Evolutionary conservation across 306 rosid species (phyloP), one percentile per base, ranked within the genome.

Genomic region (Rosa lucieae): DNA sequence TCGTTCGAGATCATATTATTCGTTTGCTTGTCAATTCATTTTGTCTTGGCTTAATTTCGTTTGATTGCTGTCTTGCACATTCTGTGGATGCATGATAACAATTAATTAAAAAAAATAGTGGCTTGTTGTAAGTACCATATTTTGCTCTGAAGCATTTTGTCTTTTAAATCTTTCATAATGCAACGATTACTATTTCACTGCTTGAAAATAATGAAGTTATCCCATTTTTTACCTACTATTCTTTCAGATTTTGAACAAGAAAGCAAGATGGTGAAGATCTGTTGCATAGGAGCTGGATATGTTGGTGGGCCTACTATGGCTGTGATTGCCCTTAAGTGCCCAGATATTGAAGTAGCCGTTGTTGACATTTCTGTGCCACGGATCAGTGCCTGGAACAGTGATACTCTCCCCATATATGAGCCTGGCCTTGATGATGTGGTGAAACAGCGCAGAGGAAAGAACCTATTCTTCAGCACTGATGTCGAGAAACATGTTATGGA

Each of bases 251-350:
- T 47, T 47, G 68, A 78, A 75, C 55, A 67, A 63, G 29, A 66
- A 78, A 14, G 53, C 53, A 86, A 86, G 83, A 94, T 94, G 98
- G 98, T 94, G 88, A 94, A 92, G 90, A 92, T 94, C 83, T 94
- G 98, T 63, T 93, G 98, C 84, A 91, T 93, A 79, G 98, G 98
- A 47, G 98, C 98, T 35, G 98, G 98, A 40, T 93, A 93, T 77
- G 98, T 93, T 0, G 98, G 98, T 67, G 98, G 98, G 32, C 98
- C 98, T 40, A 93, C 98, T 81, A 92, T 94, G 98, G 98, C 98
- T 23, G 97, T 94, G 83, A 94, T 83, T 68, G 86, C 86, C 48
- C 65, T 73, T 3, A 83, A 83, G 77, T 83, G 86, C 83, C 86
- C 86, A 0, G 82, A 67, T 68, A 78, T 83, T 62, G 86, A 83